Conservation (phyloP, 306 rosid species). For the Rosa persica region DNA sequence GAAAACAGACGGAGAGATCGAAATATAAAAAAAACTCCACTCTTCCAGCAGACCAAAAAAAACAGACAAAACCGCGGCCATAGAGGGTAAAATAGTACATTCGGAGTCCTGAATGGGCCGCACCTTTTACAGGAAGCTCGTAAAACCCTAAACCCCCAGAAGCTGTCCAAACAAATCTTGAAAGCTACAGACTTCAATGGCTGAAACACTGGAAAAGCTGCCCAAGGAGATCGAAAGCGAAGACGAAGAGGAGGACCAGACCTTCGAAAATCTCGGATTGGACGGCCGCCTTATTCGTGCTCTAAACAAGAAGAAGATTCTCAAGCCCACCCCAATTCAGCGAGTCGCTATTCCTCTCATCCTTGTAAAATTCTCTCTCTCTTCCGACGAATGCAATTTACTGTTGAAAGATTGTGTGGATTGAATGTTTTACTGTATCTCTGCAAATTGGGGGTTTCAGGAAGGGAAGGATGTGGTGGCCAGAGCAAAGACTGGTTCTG, state of each 20-base stretch:
- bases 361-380: conserved; percentile 26
- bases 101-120: no score
- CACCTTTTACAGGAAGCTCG: no score
- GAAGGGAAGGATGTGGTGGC: conserved; percentile 97
- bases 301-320: conserved; percentile 51
- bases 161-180: background rate
- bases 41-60: no score
- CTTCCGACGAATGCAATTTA: background rate
- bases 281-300: conserved; percentile 62
- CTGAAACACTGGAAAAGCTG: conserved; percentile 26
- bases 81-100: no score
- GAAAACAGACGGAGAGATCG: no score
- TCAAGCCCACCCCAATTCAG: conserved; percentile 84
- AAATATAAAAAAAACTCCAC: no score
- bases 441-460: conserved; percentile 32
- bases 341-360: conserved; percentile 75
- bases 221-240: conserved; percentile 29
- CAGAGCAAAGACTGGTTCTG: conserved; percentile 93
- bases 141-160: conserved; percentile 3
- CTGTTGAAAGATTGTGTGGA: background rate
- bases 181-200: conserved; percentile 13
- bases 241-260: conserved; percentile 38
- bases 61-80: no score
- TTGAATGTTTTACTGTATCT: background rate
- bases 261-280: conserved; percentile 67